Evolutionary conservation across 441 rosid genomes (phyloP).

Genomic region (Gossypium armourianum): DNA sequence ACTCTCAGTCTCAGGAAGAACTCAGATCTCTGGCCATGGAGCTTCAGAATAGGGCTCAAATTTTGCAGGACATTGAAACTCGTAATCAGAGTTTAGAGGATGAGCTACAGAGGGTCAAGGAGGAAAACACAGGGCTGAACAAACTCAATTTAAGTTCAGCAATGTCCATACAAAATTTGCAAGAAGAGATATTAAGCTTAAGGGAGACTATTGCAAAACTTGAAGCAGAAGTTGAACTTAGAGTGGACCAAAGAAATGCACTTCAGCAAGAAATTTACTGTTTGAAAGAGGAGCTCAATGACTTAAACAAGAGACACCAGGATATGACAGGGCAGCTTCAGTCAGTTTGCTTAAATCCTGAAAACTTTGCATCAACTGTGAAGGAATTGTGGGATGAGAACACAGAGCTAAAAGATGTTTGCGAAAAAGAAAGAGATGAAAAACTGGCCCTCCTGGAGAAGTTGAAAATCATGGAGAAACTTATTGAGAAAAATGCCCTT

Average conservation of each 20-base stretch:
- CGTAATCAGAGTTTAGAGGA: conserved; percentile 42
- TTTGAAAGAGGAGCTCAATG: conserved; percentile 78
- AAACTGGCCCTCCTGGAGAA: conserved; percentile 45
- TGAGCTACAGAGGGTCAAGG: conserved; percentile 49
- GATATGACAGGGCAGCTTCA: conserved; percentile 57
- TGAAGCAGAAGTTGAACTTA: conserved; percentile 72
- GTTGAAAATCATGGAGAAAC: conserved; percentile 63
- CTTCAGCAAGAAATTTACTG: conserved; percentile 92
- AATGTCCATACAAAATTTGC: conserved; percentile 53
- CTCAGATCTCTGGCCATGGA: conserved; percentile 54
- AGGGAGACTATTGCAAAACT: conserved; percentile 62
- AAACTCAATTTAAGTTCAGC: conserved; percentile 63
- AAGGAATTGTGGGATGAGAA: conserved; percentile 58
- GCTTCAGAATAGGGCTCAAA: conserved; percentile 50
- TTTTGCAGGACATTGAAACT: conserved; percentile 55
- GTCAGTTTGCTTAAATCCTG: conserved; percentile 50
- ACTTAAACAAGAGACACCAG: conserved; percentile 49
- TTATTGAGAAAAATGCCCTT: conserved; percentile 51
- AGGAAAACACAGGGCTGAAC: conserved; percentile 45
- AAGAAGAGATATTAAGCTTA: conserved; percentile 53
- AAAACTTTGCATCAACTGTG: conserved; percentile 47
- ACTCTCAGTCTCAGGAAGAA: conserved; percentile 88
- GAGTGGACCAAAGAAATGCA: conserved; percentile 76
- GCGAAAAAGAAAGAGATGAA: conserved; percentile 44
- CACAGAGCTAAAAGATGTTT: conserved; percentile 37